Percentiles rank a stretch among this genome's conserved stretches.
Conservation (phyloP, 75 land plant genomes). For the Cryptomeria japonica region DNA sequence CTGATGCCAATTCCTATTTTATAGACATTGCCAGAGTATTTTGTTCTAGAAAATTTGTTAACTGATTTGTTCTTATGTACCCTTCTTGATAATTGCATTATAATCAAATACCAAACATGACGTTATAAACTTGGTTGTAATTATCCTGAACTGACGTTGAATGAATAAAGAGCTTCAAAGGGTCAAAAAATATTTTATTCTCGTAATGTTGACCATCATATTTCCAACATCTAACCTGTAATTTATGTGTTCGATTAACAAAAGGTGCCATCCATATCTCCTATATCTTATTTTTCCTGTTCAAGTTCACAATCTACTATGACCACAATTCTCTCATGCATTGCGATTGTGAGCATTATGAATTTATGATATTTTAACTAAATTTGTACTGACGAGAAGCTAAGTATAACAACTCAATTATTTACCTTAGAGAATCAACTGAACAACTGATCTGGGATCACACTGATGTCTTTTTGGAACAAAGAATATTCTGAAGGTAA, state of each 20-base stretch:
- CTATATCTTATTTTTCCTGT: not conserved
- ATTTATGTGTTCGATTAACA: not conserved
- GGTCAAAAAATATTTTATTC: not conserved
- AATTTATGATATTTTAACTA: not conserved
- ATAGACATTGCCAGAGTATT: not conserved
- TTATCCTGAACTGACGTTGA: not conserved
- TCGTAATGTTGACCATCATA: not conserved
- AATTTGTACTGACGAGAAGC: not conserved
- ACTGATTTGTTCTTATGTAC: not conserved
- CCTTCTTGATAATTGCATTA: not conserved
- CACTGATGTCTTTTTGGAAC: not conserved
- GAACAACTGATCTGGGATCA: not conserved
- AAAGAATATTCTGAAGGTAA: not conserved
- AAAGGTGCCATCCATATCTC: not conserved
- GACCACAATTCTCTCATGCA: not conserved
- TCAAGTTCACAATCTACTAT: not conserved
- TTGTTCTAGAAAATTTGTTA: not conserved
- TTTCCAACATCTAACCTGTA: not conserved
- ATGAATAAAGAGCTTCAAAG: not conserved
- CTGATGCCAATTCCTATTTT: not conserved
- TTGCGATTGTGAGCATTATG: not conserved
- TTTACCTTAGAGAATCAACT: not conserved
- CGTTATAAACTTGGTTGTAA: not conserved
- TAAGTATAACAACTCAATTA: not conserved
- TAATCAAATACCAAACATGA: not conserved